These are phyloP conservation scores for Acanthamoeba castellanii DNA, from an alignment of 208 protist genomes.

Conservation along the genomic window DNA sequence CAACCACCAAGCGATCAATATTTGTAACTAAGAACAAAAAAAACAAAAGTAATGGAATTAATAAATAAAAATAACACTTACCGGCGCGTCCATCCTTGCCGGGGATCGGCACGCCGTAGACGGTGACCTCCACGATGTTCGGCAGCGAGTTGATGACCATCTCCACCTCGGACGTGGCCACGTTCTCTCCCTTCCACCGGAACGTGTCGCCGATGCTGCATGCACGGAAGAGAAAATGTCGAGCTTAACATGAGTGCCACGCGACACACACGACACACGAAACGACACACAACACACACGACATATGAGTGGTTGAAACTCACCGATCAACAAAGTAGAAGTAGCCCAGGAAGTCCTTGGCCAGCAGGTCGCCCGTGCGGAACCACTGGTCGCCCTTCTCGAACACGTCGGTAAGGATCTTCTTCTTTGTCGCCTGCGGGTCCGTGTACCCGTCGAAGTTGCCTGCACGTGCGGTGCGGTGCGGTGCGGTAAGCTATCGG, in stretches of 20 bases:
- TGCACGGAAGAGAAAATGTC: neutral
- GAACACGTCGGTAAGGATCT: constrained; percentile 71
- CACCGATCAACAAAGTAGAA: constrained; percentile 82
- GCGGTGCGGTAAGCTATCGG: too few species aligned
- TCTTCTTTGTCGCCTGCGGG: constrained; percentile 70
- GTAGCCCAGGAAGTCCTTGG: constrained; percentile 76
- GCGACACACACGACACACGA: neutral
- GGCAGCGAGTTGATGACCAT: constrained; percentile 49
- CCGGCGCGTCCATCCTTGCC: constrained; percentile 76
- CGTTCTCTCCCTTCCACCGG: constrained; percentile 87
- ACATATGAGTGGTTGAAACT: neutral
- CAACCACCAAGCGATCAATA: neutral
- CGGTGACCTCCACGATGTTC: constrained; percentile 52
- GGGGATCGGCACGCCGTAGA: constrained; percentile 79
- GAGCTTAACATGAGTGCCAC: neutral
- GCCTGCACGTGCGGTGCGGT: neutral
- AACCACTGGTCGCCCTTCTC: constrained; percentile 79
- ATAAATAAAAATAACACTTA: neutral
- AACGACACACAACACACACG: neutral
- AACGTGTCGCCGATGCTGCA: constrained; percentile 84
- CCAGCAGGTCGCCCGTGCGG: constrained; percentile 79
- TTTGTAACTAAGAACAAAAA: neutral
- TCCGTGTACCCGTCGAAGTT: constrained; percentile 80
- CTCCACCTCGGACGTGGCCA: constrained; percentile 82
- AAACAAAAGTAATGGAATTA: neutral